These are phyloP conservation scores for Bipolaris sorokiniana DNA, from an alignment of 2,329 filamentous ascomycete species.

Conservation along the genomic window DNA sequence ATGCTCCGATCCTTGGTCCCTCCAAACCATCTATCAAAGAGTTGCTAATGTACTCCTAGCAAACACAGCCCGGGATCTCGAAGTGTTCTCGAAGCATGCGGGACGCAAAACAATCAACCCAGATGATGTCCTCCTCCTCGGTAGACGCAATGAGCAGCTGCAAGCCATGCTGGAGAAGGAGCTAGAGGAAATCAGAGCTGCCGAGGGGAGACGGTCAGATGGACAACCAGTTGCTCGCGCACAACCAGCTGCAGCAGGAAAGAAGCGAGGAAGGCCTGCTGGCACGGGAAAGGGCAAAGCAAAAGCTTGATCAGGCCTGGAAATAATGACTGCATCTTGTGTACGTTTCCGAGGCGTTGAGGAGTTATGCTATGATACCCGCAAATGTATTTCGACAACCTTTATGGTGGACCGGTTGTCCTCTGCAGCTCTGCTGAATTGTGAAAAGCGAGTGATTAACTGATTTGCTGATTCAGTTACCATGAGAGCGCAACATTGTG, in stretches of 20 bases:
- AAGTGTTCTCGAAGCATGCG: conserved; percentile 71
- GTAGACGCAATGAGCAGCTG: conserved; percentile 84
- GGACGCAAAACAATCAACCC: conserved; percentile 79
- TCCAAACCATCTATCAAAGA: neutral
- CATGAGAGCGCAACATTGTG: neutral
- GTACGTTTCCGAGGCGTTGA: neutral
- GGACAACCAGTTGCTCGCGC: conserved; percentile 14
- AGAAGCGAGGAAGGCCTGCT: conserved; percentile 32
- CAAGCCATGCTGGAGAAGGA: conserved; percentile 74
- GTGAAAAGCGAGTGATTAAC: neutral
- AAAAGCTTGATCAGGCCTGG: conserved; percentile 7
- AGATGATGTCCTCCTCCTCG: conserved; percentile 86
- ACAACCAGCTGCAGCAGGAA: conserved; percentile 13
- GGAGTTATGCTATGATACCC: conserved; percentile 20
- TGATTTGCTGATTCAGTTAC: neutral
- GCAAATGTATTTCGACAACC: neutral
- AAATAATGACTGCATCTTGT: neutral
- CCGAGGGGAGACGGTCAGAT: conserved; percentile 32
- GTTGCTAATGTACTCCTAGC: conserved; percentile 21
- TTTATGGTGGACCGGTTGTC: neutral
- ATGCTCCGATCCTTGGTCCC: conserved; percentile 30
- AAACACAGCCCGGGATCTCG: conserved; percentile 62
- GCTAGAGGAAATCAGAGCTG: conserved; percentile 59
- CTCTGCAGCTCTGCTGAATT: neutral
- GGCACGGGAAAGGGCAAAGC: conserved; percentile 35